phyloP scores from a whole-genome alignment of 1,139 yeast genomes.

The Suhomyces bokatorum region DNA sequence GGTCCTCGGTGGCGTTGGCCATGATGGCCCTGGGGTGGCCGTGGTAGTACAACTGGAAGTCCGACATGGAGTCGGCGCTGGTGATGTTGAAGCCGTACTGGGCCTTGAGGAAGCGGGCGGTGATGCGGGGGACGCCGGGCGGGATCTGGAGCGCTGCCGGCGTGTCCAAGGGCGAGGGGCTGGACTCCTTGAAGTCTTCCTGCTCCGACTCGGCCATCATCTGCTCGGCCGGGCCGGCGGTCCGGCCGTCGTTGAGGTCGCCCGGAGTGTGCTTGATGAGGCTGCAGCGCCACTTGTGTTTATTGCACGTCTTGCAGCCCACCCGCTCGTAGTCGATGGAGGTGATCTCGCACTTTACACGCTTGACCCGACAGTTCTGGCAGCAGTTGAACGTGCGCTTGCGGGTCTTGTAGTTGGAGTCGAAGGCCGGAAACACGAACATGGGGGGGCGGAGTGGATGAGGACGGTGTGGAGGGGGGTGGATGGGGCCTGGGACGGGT shows the following conservation, averaged over 20 bases:
- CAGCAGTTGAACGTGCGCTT: slow-evolving; percentile 57
- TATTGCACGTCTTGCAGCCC: slow-evolving; percentile 41
- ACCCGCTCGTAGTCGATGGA: slow-evolving; percentile 33
- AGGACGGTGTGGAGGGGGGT: background rate
- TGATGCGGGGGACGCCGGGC: slow-evolving; percentile 14
- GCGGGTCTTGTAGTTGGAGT: slow-evolving; percentile 52
- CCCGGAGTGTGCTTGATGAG: slow-evolving; percentile 7
- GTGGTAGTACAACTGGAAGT: slow-evolving; percentile 27
- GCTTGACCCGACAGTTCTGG: slow-evolving; percentile 47
- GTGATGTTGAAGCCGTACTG: slow-evolving; percentile 29
- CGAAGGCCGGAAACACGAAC: slow-evolving; percentile 63
- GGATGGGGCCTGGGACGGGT: no score
- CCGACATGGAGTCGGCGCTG: slow-evolving; percentile 20
- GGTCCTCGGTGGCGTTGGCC: slow-evolving; percentile 22
- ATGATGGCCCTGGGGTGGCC: slow-evolving; percentile 33
- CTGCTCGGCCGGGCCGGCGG: slow-evolving; percentile 5
- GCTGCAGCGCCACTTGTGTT: slow-evolving; percentile 18
- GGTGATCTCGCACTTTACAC: slow-evolving; percentile 39
- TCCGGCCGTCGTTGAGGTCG: slow-evolving; percentile 1
- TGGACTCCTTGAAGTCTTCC: background rate
- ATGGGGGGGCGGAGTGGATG: slow-evolving; percentile 19
- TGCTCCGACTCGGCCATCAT: background rate
- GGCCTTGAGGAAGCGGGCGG: slow-evolving; percentile 26
- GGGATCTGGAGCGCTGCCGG: background rate
- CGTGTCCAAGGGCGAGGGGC: slow-evolving; percentile 1